Conservation (phyloP, 768 basidiomycete species). For the Boletus rubroflammeus region DNA sequence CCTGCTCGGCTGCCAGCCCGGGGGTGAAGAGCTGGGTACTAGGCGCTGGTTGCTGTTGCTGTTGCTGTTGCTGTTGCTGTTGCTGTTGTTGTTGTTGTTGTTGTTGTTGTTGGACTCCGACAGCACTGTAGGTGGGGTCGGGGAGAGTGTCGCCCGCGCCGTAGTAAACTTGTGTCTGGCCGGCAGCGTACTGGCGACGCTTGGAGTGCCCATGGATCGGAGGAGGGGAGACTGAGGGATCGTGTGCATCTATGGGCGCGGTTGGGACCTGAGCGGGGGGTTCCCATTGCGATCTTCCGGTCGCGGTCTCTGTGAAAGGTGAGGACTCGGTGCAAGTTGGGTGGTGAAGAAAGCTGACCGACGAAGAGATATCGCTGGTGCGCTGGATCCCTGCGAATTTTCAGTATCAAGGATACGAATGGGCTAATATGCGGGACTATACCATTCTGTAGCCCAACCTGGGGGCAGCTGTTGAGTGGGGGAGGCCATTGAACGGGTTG, state of each 20-base stretch:
- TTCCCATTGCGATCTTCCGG: conserved; percentile 89
- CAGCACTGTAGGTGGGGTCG: conserved; percentile 42
- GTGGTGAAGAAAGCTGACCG: conserved; percentile 49
- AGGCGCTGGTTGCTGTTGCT: conserved; percentile 33
- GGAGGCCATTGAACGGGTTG: conserved; percentile 34
- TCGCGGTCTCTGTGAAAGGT: conserved; percentile 64
- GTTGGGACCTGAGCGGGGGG: conserved; percentile 46
- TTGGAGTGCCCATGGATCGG: conserved; percentile 49
- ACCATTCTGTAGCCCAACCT: conserved; percentile 95
- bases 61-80: conserved; percentile 3
- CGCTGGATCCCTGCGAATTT: conserved; percentile 61
- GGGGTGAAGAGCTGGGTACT: conserved; percentile 74
- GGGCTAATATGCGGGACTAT: conserved; percentile 17
- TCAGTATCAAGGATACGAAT: conserved; percentile 9
- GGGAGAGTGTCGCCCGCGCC: conserved; percentile 44
- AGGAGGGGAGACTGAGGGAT: conserved; percentile 43
- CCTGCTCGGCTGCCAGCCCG: conserved; percentile 68
- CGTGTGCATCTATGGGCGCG: conserved; percentile 38
- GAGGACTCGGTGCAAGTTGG: conserved; percentile 4
- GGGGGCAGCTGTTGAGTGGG: conserved; percentile 73
- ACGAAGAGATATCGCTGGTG: conserved; percentile 86
- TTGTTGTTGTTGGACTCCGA: conserved; percentile 34
- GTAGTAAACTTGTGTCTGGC: conserved; percentile 89
- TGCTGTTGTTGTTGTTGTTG: conserved; percentile 25
- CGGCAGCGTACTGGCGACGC: conserved; percentile 91